These are phyloP conservation scores for Malus asiatica DNA, from an alignment of 306 rosid genomes.

Conservation along the genomic window DNA sequence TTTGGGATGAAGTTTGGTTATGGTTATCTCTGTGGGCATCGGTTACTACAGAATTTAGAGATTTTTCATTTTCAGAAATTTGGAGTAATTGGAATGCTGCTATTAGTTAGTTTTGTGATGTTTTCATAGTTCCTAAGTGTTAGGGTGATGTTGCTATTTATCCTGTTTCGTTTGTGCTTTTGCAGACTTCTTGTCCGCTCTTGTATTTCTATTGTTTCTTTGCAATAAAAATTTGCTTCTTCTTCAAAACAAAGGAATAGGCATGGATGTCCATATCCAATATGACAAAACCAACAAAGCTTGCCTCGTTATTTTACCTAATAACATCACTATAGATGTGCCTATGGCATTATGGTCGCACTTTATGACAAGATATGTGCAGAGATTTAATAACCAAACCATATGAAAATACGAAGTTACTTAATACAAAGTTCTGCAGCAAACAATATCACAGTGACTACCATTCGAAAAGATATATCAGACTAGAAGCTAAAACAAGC, in stretches of 20 bases:
- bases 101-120: no score
- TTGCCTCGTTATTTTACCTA: not conserved
- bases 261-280: not conserved
- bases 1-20: no score
- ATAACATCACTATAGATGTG: not conserved
- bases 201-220: no score
- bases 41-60: no score
- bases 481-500: constrained; percentile 5
- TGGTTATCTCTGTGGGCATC: no score
- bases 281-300: not conserved
- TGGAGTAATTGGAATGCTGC: no score
- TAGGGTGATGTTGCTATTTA: no score
- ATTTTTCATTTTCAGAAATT: no score
- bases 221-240: no score
- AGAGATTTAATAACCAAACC: not conserved
- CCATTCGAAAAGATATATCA: not conserved
- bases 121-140: no score
- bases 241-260: not conserved
- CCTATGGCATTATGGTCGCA: not conserved
- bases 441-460: constrained; percentile 5
- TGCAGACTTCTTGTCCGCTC: no score
- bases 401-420: not conserved
- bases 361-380: not conserved
- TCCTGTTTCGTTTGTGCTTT: no score
- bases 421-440: not conserved